Conservation (phyloP, 1,284 basidiomycete species). For the Fomitopsis pinicola region DNA sequence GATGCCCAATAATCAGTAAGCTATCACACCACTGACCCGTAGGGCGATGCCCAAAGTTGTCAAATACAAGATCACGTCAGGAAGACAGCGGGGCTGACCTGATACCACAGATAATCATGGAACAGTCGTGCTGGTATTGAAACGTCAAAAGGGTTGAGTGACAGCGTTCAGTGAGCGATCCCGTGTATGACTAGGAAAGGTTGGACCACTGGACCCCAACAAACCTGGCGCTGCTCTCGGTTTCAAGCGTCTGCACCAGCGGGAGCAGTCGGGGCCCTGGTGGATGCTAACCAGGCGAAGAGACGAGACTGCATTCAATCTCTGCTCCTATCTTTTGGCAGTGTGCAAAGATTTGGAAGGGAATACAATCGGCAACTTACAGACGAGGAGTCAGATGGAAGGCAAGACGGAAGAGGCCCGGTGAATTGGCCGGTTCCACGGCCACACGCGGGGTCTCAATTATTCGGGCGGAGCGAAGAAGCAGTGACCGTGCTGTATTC, state of each 20-base stretch:
- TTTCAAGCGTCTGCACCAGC: not conserved
- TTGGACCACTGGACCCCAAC: not conserved
- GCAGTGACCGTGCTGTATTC: not conserved
- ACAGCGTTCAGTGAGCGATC: not conserved
- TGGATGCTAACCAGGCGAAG: not conserved
- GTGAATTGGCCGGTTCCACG: not conserved
- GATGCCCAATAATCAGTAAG: not conserved
- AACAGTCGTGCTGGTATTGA: not conserved
- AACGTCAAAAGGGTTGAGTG: not conserved
- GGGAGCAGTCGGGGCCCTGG: not conserved
- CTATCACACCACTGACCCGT: not conserved
- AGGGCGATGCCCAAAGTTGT: not conserved
- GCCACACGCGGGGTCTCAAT: not conserved
- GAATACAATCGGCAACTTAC: not conserved
- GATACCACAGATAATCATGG: too few relatives aligned
- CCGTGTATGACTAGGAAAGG: not conserved
- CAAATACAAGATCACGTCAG: too few relatives aligned
- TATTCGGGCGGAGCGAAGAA: not conserved
- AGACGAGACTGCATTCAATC: not conserved
- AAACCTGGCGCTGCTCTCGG: not conserved
- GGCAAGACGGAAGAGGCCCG: not conserved
- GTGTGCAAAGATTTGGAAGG: not conserved
- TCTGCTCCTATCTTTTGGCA: not conserved
- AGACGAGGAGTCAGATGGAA: not conserved
- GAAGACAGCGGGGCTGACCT: too few relatives aligned